These are phyloP conservation scores for Heteromeles arbutifolia DNA, from an alignment of 306 rosid species.

Conservation along the genomic window DNA sequence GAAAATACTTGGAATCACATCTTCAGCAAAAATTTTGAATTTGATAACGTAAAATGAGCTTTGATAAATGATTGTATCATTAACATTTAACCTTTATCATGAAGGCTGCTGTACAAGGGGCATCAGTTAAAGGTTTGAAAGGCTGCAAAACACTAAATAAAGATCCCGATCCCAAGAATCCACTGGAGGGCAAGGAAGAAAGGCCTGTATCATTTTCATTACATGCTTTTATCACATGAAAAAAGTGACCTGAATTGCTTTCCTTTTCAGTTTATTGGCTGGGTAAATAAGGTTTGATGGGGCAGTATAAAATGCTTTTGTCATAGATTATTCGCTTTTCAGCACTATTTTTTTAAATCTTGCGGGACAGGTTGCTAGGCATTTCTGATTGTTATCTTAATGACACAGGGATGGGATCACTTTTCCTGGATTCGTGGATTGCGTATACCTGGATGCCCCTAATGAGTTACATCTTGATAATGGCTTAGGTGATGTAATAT, in stretches of 20 bases:
- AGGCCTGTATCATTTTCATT: slow-evolving; percentile 41
- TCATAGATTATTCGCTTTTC: background rate
- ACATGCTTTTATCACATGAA: background rate
- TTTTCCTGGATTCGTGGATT: slow-evolving; percentile 97
- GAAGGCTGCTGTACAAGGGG: slow-evolving; percentile 78
- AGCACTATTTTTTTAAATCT: background rate
- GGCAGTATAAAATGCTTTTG: background rate
- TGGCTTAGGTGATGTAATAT: slow-evolving; percentile 79
- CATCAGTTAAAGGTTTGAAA: slow-evolving; percentile 74
- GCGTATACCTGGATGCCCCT: slow-evolving; percentile 67
- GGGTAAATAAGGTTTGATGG: background rate
- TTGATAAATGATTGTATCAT: slow-evolving; percentile 1
- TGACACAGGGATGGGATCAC: slow-evolving; percentile 63
- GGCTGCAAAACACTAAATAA: slow-evolving; percentile 78
- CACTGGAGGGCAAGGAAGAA: slow-evolving; percentile 82
- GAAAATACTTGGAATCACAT: background rate
- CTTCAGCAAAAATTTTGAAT: background rate
- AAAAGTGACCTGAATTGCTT: slow-evolving; percentile 2
- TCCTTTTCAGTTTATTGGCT: slow-evolving; percentile 14
- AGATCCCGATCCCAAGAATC: slow-evolving; percentile 84
- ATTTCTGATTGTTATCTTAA: slow-evolving; percentile 8
- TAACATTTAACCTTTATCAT: slow-evolving; percentile 14
- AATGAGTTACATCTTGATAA: slow-evolving; percentile 67
- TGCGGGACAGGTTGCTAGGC: background rate
- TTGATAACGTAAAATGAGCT: background rate